Conservation (phyloP, 345 rosid genomes). For the Populus pruinosa region DNA sequence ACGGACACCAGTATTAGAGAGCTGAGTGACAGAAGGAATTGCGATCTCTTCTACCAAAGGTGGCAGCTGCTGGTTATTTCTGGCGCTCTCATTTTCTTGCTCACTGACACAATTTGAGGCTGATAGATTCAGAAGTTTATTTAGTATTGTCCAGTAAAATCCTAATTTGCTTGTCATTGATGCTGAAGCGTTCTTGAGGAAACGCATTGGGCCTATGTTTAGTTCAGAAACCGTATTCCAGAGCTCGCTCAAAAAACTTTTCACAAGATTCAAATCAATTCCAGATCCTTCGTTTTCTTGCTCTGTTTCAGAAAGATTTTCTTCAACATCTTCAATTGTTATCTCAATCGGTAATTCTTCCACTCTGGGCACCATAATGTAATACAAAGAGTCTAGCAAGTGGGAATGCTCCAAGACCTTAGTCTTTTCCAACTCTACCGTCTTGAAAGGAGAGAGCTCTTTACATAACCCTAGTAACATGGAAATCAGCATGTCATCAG, state of each 20-base stretch:
- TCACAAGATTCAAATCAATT: slow-evolving; percentile 14
- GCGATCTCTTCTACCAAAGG: slow-evolving; percentile 65
- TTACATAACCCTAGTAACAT: slow-evolving; percentile 43
- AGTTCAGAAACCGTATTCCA: slow-evolving; percentile 28
- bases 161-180: slow-evolving; percentile 28
- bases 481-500: slow-evolving; percentile 34
- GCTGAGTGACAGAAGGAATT: slow-evolving; percentile 62
- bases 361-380: slow-evolving; percentile 39
- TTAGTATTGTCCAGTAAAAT: slow-evolving; percentile 47
- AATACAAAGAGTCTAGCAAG: slow-evolving; percentile 52
- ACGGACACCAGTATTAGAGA: slow-evolving; percentile 40
- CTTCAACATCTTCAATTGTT: not conserved
- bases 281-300: slow-evolving; percentile 16
- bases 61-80: slow-evolving; percentile 25
- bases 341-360: slow-evolving; percentile 21
- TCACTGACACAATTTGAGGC: not conserved
- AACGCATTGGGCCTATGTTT: slow-evolving; percentile 13
- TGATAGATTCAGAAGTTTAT: slow-evolving; percentile 42
- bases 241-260: slow-evolving; percentile 17
- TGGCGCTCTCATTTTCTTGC: slow-evolving; percentile 7
- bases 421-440: slow-evolving; percentile 14
- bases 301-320: slow-evolving; percentile 14
- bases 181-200: slow-evolving; percentile 28
- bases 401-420: slow-evolving; percentile 33
- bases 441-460: slow-evolving; percentile 55